Evolutionary conservation across 805 yeast species (phyloP).

Genomic region (Saccharomycopsis microspora): DNA sequence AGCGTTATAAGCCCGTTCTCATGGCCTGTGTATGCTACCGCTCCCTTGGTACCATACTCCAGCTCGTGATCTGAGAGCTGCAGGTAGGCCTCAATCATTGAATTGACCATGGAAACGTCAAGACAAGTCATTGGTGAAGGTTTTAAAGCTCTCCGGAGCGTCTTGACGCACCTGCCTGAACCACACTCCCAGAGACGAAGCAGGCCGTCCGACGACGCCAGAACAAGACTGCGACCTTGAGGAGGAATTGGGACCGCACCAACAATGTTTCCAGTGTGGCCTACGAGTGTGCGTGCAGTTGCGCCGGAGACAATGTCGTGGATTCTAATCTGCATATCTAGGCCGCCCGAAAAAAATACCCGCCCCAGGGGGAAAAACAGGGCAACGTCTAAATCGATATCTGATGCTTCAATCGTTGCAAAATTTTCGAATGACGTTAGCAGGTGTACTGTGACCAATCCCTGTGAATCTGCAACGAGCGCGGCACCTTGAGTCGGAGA

Average conservation of each 20-base stretch:
- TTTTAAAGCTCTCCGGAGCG: constrained; percentile 27
- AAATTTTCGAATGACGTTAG: background rate
- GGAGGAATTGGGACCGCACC: constrained; percentile 39
- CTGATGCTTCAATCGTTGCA: background rate
- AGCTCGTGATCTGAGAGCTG: constrained; percentile 16
- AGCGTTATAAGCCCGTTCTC: constrained; percentile 24
- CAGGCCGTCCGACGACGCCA: constrained; percentile 43
- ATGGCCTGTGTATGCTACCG: constrained; percentile 32
- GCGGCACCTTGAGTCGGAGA: too few relatives aligned
- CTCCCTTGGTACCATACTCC: constrained; percentile 40
- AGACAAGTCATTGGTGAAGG: constrained; percentile 24
- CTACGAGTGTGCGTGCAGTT: constrained; percentile 37
- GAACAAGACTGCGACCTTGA: constrained; percentile 54
- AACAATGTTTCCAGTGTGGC: constrained; percentile 38
- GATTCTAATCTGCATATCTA: constrained; percentile 46
- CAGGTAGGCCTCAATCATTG: background rate
- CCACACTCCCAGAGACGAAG: constrained; percentile 65
- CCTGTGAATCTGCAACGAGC: too few relatives aligned
- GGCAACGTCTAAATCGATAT: background rate
- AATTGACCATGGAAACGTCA: constrained; percentile 6
- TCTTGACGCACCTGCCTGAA: constrained; percentile 32
- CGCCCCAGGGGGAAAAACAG: constrained; percentile 52
- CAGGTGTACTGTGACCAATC: background rate
- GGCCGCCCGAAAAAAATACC: constrained; percentile 48
- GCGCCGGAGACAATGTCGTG: constrained; percentile 44